Conservation (phyloP, 73 alveolate species). For the Paramecium octaurelia region DNA sequence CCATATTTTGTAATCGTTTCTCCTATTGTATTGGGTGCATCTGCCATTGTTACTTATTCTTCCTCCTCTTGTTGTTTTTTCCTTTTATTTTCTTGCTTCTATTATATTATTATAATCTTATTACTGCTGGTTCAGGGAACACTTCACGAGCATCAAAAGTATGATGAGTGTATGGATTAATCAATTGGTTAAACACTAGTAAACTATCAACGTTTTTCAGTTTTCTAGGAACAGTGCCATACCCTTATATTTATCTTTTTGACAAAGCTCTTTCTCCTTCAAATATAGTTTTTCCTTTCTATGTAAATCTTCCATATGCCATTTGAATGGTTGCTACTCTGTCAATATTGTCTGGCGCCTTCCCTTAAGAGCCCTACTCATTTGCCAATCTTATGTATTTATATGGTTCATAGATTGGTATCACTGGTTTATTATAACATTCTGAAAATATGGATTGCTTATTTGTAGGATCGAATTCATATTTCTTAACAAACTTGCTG, state of each 20-base stretch:
- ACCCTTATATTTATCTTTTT: background rate
- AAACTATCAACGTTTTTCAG: conserved; percentile 3
- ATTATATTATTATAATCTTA: background rate
- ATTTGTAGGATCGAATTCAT: conserved; percentile 43
- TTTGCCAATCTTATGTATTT: conserved; percentile 34
- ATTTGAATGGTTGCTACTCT: conserved; percentile 39
- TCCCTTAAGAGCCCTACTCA: conserved; percentile 20
- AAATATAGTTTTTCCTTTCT: conserved; percentile 24
- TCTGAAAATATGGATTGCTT: conserved; percentile 45
- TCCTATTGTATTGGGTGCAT: background rate
- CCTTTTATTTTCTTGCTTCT: background rate
- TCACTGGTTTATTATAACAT: conserved; percentile 26
- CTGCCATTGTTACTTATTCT: background rate
- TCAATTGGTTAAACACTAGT: background rate
- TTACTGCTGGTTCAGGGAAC: background rate
- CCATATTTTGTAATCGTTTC: background rate
- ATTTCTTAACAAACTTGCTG: background rate
- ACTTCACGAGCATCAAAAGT: conserved; percentile 23
- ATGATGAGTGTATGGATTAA: conserved; percentile 35
- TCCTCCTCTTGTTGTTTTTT: background rate
- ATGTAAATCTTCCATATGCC: conserved; percentile 46
- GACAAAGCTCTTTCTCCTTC: conserved; percentile 44
- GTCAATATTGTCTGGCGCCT: conserved; percentile 22
- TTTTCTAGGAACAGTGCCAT: conserved; percentile 24
- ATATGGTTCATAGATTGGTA: conserved; percentile 45